Base-by-base conservation (phyloP, 2,329 filamentous ascomycete genomes). In the Xylariales sp. region DNA sequence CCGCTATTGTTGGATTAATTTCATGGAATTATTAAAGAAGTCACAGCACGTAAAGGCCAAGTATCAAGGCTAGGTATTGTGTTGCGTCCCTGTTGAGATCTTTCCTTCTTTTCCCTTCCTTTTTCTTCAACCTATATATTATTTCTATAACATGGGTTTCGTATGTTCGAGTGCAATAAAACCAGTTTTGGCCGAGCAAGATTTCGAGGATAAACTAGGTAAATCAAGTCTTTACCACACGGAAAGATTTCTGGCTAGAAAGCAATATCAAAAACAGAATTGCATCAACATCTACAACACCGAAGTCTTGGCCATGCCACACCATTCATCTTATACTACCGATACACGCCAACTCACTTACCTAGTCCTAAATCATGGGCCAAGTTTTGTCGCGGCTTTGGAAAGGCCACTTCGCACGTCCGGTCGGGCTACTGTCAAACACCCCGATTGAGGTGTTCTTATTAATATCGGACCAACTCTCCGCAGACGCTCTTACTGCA, bases 311-410 rank as follows among this genome's bases (percentile, higher is more conserved):
- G 30, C 49, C 28, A 52, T 52, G 49, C 46, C 28, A 52, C 28
- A 32, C 49, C 28, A 52, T 30, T 52, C 30, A 52, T 9, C 9
- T 52, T 34, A 52, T 52, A 34, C 46, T 28, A 48, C 46, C 23
- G 46, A 48, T 28, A 28, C n/a, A 48, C 46, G 46, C 28, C 46
- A 48, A 48, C 46, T 48, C 46, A 28, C 46, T 28, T 48, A 48
- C 46, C 41, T 48, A 48, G 46, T 48, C 46, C 46, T 48, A 48
- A 28, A 48, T 23, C 23, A 23, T 23, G 23, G 23, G 23, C 23
- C 23, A 23, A 23, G 23, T 23, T 23, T 23, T 23, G 23, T 23
- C 23, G 23, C 23, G 23, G 23, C 23, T 23, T 23, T 23, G 23
- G 23, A 23, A 23, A 23, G 23, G 23, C 23, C 23, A 23, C 23